Conservation (phyloP, 2,329 filamentous ascomycete species). For the Didymosphaeria variabile region DNA sequence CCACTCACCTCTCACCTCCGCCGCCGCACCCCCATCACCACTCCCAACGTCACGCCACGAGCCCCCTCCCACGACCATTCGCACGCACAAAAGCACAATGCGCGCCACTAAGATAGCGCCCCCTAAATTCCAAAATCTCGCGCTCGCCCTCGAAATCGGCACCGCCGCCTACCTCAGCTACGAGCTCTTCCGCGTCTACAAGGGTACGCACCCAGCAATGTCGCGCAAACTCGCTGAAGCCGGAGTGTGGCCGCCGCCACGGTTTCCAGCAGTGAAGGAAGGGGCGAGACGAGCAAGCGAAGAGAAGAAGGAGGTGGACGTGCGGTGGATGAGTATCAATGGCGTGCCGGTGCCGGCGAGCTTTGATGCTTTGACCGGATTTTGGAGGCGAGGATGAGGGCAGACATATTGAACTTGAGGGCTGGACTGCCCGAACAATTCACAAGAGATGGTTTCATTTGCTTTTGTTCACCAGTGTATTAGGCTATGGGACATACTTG, state of each 20-base stretch:
- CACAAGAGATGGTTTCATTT: neutral
- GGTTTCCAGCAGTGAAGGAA: neutral
- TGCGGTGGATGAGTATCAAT: constrained; percentile 9
- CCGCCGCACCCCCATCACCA: constrained; percentile 7
- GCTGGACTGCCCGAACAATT: neutral
- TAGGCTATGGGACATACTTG: neutral
- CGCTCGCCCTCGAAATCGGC: constrained; percentile 22
- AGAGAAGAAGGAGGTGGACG: constrained; percentile 2
- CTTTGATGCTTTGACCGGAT: constrained; percentile 4
- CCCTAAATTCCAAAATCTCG: neutral
- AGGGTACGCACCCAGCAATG: constrained; percentile 40
- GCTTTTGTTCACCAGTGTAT: neutral
- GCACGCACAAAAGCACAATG: neutral
- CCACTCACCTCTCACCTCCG: constrained; percentile 33
- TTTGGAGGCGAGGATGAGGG: constrained; percentile 7
- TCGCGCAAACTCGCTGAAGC: constrained; percentile 28
- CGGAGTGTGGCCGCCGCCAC: constrained; percentile 10
- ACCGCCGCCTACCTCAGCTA: constrained; percentile 34
- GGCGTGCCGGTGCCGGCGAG: constrained; percentile 11
- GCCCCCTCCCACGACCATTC: neutral
- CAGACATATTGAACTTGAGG: neutral
- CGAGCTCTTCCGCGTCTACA: constrained; percentile 38
- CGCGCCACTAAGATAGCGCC: neutral
- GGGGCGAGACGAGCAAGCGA: neutral
- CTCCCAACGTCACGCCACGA: neutral